A percentile compares a stretch with the other conserved stretches of the same genome.
These are phyloP conservation scores for Pseudogymnoascus sp. DNA, from an alignment of 2,329 filamentous ascomycete genomes.

Conservation along the genomic window DNA sequence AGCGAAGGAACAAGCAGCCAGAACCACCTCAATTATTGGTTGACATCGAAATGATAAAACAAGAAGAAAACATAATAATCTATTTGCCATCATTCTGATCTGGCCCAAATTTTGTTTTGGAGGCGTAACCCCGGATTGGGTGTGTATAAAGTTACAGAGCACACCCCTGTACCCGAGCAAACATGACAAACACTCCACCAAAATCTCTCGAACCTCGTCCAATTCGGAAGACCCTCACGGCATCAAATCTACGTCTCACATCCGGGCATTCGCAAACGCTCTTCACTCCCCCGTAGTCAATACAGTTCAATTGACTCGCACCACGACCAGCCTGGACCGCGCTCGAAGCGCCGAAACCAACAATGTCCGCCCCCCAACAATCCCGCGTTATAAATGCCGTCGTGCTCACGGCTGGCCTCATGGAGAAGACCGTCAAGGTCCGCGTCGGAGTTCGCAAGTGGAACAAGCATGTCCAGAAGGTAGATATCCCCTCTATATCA, in stretches of 20 bases:
- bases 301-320: not conserved
- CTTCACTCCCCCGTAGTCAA: not conserved
- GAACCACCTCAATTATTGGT: not conserved
- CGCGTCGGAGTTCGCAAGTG: slow-evolving; percentile 62
- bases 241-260: not conserved
- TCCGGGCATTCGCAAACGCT: not conserved
- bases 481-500: slow-evolving; percentile 27
- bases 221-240: not conserved
- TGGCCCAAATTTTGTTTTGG: not conserved
- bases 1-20: not conserved
- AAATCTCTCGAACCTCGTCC: slow-evolving; percentile 4
- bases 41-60: not conserved
- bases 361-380: not conserved
- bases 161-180: not conserved
- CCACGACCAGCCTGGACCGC: not conserved
- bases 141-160: not conserved
- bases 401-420: slow-evolving; percentile 68
- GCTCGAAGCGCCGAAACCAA: not conserved
- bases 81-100: not conserved
- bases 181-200: slow-evolving; percentile 9
- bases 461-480: slow-evolving; percentile 67
- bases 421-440: slow-evolving; percentile 73
- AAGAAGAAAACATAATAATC: not conserved
- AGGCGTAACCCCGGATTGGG: not conserved
- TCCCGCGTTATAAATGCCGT: slow-evolving; percentile 34